Conservation (phyloP, 2,329 filamentous ascomycete species). For the Pseudopithomyces maydicus region DNA sequence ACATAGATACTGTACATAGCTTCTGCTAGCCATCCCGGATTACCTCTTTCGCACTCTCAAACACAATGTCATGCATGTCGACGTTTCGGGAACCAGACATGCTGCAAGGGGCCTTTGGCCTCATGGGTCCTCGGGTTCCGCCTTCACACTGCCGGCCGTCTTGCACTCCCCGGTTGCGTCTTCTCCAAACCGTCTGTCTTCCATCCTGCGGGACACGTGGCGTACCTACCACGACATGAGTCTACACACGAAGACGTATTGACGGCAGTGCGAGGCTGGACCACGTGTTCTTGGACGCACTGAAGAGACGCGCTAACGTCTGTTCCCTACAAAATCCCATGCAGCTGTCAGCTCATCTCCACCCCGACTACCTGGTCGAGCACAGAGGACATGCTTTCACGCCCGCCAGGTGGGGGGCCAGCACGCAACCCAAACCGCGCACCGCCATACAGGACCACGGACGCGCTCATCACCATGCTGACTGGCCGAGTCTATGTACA, state of each 20-base stretch:
- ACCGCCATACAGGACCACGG: too few relatives aligned
- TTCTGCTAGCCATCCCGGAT: background rate
- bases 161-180: too few relatives aligned
- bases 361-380: background rate
- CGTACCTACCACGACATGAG: too few relatives aligned
- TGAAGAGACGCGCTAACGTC: background rate
- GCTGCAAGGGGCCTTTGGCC: background rate
- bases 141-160: background rate
- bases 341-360: background rate
- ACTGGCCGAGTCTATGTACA: too few relatives aligned
- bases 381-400: background rate
- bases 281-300: background rate
- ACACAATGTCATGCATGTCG: conserved; percentile 3
- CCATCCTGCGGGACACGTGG: too few relatives aligned
- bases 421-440: too few relatives aligned
- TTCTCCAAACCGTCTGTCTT: background rate
- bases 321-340: background rate
- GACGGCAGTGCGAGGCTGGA: background rate
- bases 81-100: background rate
- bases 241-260: too few relatives aligned
- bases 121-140: conserved; percentile 5
- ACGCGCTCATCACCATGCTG: too few relatives aligned
- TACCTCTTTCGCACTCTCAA: background rate
- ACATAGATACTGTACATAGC: background rate
- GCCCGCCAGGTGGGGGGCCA: too few relatives aligned